Percentiles rank a stretch among this genome's conserved stretches.
phyloP scores from a whole-genome alignment of 192 early-diverging fungal species.

The Linnemannia schmuckeri region DNA sequence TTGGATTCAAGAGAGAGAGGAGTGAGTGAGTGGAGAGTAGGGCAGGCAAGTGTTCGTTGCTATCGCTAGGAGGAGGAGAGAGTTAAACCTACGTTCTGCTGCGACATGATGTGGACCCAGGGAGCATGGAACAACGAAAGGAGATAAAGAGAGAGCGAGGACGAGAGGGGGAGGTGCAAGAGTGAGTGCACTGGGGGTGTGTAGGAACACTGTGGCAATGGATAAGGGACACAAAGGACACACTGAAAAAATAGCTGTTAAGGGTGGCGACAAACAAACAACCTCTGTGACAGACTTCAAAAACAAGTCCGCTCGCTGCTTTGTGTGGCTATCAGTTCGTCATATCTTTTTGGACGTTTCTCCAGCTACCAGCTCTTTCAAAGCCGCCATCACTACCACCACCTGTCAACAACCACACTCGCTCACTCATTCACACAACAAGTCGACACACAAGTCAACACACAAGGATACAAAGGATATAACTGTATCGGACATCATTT shows the following conservation, averaged over 20 bases:
- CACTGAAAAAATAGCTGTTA: conserved; percentile 6
- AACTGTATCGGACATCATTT: background rate
- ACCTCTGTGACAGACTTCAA: background rate
- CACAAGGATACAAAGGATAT: background rate
- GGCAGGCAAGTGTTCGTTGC: background rate
- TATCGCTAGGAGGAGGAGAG: too few relatives aligned
- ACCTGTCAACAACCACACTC: background rate
- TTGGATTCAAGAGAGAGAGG: background rate
- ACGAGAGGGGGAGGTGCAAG: background rate
- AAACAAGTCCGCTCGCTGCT: background rate
- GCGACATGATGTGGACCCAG: conserved; percentile 7
- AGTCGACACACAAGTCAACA: background rate
- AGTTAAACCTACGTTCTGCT: background rate
- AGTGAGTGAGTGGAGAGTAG: background rate
- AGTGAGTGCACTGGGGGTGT: background rate
- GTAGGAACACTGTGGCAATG: background rate
- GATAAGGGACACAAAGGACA: background rate
- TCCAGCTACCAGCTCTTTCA: background rate
- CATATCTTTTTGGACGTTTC: background rate
- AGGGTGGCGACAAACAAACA: background rate
- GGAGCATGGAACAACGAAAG: conserved; percentile 9
- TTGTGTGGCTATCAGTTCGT: background rate
- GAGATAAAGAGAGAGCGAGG: background rate
- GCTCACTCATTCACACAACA: background rate
- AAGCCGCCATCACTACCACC: background rate